Conservation (phyloP, 2,329 filamentous ascomycete genomes). For the Pestalotiopsis sp. region DNA sequence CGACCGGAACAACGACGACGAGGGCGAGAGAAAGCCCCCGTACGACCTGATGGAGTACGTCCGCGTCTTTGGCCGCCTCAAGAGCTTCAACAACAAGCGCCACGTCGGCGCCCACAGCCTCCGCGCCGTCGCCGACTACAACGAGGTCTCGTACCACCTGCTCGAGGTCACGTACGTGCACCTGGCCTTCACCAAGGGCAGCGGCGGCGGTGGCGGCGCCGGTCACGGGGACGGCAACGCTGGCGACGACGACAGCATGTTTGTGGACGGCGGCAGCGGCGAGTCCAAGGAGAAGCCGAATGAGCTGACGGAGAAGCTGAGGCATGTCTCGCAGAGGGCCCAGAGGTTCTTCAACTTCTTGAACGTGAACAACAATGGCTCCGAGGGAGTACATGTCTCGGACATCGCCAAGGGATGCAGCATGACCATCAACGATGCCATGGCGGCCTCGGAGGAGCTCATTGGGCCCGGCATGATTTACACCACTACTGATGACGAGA, state of each 20-base stretch:
- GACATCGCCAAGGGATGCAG: conserved; percentile 69
- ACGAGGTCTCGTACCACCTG: conserved; percentile 91
- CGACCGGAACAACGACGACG: conserved; percentile 43
- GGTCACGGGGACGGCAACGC: conserved; percentile 36
- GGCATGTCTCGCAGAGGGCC: conserved; percentile 57
- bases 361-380: conserved; percentile 67
- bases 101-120: conserved; percentile 82
- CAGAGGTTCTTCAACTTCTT: conserved; percentile 74
- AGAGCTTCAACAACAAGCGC: conserved; percentile 80
- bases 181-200: conserved; percentile 76
- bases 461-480: conserved; percentile 76
- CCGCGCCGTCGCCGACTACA: conserved; percentile 78
- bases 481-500: conserved; percentile 90
- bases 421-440: conserved; percentile 70
- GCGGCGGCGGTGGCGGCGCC: conserved; percentile 38
- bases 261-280: conserved; percentile 51
- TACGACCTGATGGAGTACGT: conserved; percentile 79
- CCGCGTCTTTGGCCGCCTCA: conserved; percentile 82
- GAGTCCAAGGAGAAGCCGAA: conserved; percentile 35
- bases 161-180: conserved; percentile 90
- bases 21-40: conserved; percentile 51
- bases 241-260: conserved; percentile 54
- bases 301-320: conserved; percentile 34
- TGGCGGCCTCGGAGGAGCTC: conserved; percentile 81
- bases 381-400: conserved; percentile 83